Base-by-base conservation (phyloP, 345 rosid species). In the Acer yangbiense region DNA sequence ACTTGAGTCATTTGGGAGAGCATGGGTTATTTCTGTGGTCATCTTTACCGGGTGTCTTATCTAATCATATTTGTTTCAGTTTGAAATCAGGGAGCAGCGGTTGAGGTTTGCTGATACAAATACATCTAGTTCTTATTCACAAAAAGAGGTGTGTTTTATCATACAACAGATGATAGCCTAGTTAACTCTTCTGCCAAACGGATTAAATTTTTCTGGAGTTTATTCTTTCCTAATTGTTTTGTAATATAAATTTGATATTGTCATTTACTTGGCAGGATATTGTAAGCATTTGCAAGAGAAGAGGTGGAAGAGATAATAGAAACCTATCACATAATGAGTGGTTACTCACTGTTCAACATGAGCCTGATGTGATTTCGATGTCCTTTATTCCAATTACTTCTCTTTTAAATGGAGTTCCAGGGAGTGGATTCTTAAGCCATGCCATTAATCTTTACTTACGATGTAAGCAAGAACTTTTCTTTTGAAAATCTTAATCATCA, bases 341-440 rank as follows among this genome's bases (percentile, higher is more conserved):
- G 99, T 82, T 93, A 46, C 92, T 91, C 76, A 92, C 94, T 8
- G 99, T 96, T 76, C 98, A 92, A 86, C 70, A 65, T 46, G 95
- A 94, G 84, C 98, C 99, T 55, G 98, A 96, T 84, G 95, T 90
- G 69, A 88, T 94, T 78, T 89, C 99, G 0, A 89, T 96, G 98
- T 85, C 97, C 48, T 94, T 96, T 64, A 89, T 94, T 68, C 99
- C 99, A 13, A 89, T 94, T 61, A 91, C 99, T 61, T 96, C 99
- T 60, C 81, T 96, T 71, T 87, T 96, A 85, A 92, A 89, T 83
- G 99, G 98, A 83, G 92, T 94, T 13, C 94, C 94, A 1, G 99
- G 99, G 76, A 86, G 93, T 77, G 98, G 98, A 78, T 96, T 94
- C 87, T 81, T 94, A 84, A 91, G 94, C 89, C 98, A 94, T 83